Conservation (phyloP, 768 basidiomycete species). For the Lyophyllum semitale region DNA sequence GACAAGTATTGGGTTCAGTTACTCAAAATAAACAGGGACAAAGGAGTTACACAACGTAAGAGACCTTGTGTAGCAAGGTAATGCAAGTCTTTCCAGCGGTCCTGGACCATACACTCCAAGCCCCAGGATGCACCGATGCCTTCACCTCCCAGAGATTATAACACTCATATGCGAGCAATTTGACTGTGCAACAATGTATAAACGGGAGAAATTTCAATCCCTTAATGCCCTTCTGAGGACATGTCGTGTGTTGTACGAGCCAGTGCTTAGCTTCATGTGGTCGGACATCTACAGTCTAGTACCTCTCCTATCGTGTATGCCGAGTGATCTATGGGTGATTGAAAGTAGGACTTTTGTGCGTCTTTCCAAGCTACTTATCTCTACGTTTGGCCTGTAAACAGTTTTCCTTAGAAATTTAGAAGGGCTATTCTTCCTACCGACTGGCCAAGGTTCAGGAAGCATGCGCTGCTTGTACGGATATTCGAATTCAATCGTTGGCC, state of each 20-base stretch:
- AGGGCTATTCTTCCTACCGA: not conserved
- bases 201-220: not conserved
- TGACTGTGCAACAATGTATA: not conserved
- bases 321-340: not conserved
- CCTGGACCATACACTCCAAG: no score
- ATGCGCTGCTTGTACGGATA: not conserved
- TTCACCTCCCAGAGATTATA: not conserved
- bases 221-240: not conserved
- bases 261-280: not conserved
- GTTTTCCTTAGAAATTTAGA: not conserved
- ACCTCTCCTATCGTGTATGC: constrained; percentile 1
- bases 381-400: not conserved
- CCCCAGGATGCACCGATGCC: not conserved
- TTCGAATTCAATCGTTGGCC: not conserved
- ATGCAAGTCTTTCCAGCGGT: no score
- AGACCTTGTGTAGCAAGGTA: no score
- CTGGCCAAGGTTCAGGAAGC: not conserved
- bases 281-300: not conserved
- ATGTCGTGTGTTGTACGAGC: not conserved
- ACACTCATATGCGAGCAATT: not conserved
- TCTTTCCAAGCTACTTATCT: not conserved
- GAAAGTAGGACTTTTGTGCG: not conserved
- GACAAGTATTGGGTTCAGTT: no score
- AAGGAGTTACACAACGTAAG: no score
- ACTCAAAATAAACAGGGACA: no score